Evolutionary conservation across 208 protist species (phyloP), one percentile per base, ranked within the genome.

Genomic region (Polymyxa betae): DNA sequence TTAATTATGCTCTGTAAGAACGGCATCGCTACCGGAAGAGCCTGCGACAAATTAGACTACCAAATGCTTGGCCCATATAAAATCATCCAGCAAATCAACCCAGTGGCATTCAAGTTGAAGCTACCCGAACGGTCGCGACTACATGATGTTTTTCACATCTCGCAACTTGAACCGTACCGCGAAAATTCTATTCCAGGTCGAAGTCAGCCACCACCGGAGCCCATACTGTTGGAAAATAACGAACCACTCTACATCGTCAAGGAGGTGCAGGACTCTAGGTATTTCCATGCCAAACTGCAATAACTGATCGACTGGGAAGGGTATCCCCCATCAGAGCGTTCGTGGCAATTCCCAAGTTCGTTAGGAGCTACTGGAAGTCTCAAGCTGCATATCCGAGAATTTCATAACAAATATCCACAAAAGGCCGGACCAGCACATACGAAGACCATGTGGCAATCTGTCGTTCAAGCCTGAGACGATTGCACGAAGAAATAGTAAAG

Each of bases 271-370:
- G 72, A 82, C 40, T 82, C 72, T 20, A 35, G n/a, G 5, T 82
- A 82, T 82, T 43, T 35, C 35, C 54, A 35, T 82, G n/a, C 5
- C n/a, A 43, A 82, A 12, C 72, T 82, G 10, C 72, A 82, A 82
- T 82, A 82, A 5, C n/a, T 82, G n/a, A 82, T 82, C 72, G 72
- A 82, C n/a, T 5, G 72, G 72, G 72, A 82, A 82, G 72, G 72
- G 72, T 82, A 82, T 43, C 16, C 16, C 72, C 35, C 40, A n/a
- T 40, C 5, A 40, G 72, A 82, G 72, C 72, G 72, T 12, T 82
- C 72, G 5, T 82, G 16, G 5, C 16, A 82, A n/a, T 43, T 43
- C n/a, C 16, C 72, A 29, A 66, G 20, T 32, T 32, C 16, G 20
- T 29, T 66, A 66, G 20, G 29, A 16, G 54, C 20, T 29, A 66